A percentile compares a stretch with the other conserved stretches of the same genome.
phyloP scores from a whole-genome alignment of 352 stramenopile species.

The Phytopythium boreale region DNA sequence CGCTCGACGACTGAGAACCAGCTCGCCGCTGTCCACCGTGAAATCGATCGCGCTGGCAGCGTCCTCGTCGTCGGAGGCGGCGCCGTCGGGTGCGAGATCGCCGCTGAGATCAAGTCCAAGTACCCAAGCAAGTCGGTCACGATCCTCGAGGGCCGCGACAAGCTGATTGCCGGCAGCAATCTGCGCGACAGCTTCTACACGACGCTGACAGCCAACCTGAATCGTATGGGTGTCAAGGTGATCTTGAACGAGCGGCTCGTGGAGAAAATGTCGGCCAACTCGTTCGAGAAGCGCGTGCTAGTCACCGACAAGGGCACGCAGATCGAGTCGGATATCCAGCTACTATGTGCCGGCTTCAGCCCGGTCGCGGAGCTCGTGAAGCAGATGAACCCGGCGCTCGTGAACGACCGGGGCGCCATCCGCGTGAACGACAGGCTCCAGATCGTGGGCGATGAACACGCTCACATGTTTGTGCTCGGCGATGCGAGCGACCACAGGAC shows the following conservation, averaged over 20 bases:
- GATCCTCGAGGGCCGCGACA: slow-evolving; percentile 33
- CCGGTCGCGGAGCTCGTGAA: slow-evolving; percentile 25
- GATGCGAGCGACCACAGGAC: slow-evolving; percentile 48
- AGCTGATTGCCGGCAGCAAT: slow-evolving; percentile 29
- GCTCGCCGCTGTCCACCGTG: slow-evolving; percentile 22
- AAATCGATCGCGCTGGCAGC: slow-evolving; percentile 36
- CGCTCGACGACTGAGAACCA: slow-evolving; percentile 19
- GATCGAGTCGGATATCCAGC: slow-evolving; percentile 45
- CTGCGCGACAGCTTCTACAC: slow-evolving; percentile 46
- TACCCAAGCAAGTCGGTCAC: slow-evolving; percentile 53
- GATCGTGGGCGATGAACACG: slow-evolving; percentile 38
- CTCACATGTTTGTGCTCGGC: slow-evolving; percentile 50
- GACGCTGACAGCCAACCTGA: slow-evolving; percentile 27
- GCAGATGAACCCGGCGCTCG: slow-evolving; percentile 39
- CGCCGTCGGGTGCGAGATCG: slow-evolving; percentile 50
- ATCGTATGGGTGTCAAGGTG: slow-evolving; percentile 44
- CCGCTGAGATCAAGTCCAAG: slow-evolving; percentile 37
- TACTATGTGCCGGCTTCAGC: slow-evolving; percentile 35
- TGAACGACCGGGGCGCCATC: slow-evolving; percentile 34
- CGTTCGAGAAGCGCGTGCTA: slow-evolving; percentile 30
- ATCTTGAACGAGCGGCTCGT: slow-evolving; percentile 48
- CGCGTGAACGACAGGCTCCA: slow-evolving; percentile 51
- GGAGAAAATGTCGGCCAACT: slow-evolving; percentile 30
- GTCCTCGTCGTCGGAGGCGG: slow-evolving; percentile 56
- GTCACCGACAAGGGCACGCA: slow-evolving; percentile 39